These are phyloP conservation scores for Aspergillus versicolor DNA, from an alignment of 2,329 filamentous ascomycete genomes.

Conservation along the genomic window DNA sequence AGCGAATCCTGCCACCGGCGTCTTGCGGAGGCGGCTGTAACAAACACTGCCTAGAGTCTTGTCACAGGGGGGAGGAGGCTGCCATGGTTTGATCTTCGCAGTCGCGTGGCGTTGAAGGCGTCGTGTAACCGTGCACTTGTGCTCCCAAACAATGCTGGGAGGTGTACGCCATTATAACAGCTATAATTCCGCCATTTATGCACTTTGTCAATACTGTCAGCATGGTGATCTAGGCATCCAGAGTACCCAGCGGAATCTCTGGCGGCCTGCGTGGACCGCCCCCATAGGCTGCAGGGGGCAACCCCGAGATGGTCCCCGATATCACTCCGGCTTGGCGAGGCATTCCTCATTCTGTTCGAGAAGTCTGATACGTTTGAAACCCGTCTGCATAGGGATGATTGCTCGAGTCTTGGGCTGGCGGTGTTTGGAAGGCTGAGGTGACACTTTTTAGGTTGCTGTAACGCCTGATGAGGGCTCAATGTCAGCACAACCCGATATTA, in stretches of 20 bases:
- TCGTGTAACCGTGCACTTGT: slow-evolving; percentile 3
- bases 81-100: not conserved
- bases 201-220: not conserved
- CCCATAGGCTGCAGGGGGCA: not conserved
- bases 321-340: not conserved
- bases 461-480: not conserved
- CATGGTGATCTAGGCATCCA: not conserved
- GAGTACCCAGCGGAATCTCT: not conserved
- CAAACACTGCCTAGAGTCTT: no score
- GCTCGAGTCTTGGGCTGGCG: not conserved
- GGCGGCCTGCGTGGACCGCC: not conserved
- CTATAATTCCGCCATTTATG: no score
- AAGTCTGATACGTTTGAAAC: not conserved
- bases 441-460: not conserved
- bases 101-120: not conserved
- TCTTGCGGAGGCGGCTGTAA: no score
- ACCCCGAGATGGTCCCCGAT: slow-evolving; percentile 13
- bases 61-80: not conserved
- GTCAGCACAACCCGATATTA: not conserved
- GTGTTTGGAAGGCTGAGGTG: not conserved
- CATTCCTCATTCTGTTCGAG: not conserved
- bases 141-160: not conserved
- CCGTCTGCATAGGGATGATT: not conserved
- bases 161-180: no score
- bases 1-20: not conserved